Evolutionary conservation across 345 rosid species (phyloP), one percentile per base, ranked within the genome.

Genomic region (Arabis alpina): DNA sequence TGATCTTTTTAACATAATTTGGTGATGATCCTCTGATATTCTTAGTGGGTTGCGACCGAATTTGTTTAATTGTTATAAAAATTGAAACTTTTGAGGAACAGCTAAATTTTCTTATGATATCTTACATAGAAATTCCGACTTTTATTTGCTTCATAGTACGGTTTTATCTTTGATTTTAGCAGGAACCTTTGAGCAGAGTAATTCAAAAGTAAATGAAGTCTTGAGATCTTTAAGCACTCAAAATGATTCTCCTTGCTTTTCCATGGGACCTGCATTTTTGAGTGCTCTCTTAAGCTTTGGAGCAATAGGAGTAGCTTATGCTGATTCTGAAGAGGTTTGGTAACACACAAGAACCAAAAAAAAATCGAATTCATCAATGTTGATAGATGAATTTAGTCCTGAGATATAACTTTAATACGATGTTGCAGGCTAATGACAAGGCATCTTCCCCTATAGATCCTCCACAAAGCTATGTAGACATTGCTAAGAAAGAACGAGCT

Each of bases 401-500:
- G 52, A 23, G 37, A 3, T 52, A 37, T 39, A 5, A 40, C 61
- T 19, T 60, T 14, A 16, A 15, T 64, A 27, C 57, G 37, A 48
- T 79, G 19, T 48, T 77, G 72, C 71, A 86, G 96, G 74, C 63
- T 72, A 54, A 55, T 71, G 40, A 71, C 14, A 56, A 78, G 23
- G 78, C 88, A 73, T 58, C 87, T 67, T 13, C 53, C 23, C 86
- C 86, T 0, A 47, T 80, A 3, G 85, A 84, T 49, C 71, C 93
- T 58, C 78, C 86, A 79, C 72, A 82, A 32, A 84, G 68, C 25
- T 80, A 80, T 71, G 78, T 13, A 19, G 77, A 84, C 56, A 61
- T 93, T 64, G 94, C 91, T 40, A 91, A 81, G 83, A 84, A 78
- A 75, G 97, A 87, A 76, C 84, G 89, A 32, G 65, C 44, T 49